Evolutionary conservation across 495 filamentous ascomycete species (phyloP).

Genomic region (Penicillium tannophilum): DNA sequence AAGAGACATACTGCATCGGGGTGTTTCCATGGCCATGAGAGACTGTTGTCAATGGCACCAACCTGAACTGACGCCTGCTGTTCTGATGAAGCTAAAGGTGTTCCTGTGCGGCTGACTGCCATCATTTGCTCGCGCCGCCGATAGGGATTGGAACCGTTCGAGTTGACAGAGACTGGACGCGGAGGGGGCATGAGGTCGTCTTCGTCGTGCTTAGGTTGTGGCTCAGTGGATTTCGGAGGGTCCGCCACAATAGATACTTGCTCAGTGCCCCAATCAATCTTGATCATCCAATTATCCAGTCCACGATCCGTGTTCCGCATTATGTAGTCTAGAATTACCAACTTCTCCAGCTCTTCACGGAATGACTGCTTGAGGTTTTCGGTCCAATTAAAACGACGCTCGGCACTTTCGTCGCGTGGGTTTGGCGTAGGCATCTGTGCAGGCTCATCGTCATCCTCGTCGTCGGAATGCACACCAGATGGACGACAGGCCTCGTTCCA

Average conservation of each 20-base stretch:
- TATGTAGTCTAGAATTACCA: conserved; percentile 97
- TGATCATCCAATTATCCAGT: conserved; percentile 99
- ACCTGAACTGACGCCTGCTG: conserved; percentile 67
- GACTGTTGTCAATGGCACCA: conserved; percentile 95
- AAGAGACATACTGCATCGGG: conserved; percentile 74
- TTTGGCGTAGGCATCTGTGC: conserved; percentile 45
- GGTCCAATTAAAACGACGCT: conserved; percentile 78
- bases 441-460: conserved; percentile 72
- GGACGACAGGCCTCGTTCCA: conserved; percentile 90
- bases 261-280: conserved; percentile 81
- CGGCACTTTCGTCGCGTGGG: conserved; percentile 49
- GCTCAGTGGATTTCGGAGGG: conserved; percentile 66
- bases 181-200: conserved; percentile 56
- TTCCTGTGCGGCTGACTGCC: conserved; percentile 63
- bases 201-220: conserved; percentile 43
- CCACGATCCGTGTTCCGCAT: conserved; percentile 99
- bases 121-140: conserved; percentile 82
- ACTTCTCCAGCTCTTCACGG: conserved; percentile 91
- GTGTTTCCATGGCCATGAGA: conserved; percentile 99
- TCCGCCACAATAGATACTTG: conserved; percentile 84
- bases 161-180: conserved; percentile 58
- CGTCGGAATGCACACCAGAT: conserved; percentile 62
- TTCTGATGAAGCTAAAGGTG: conserved; percentile 48
- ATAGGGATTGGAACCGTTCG: conserved; percentile 61
- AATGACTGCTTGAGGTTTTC: conserved; percentile 87